A percentile compares a stretch with the other conserved stretches of the same genome.
These are phyloP conservation scores for Ceratobasidium sp. DNA, from an alignment of 1,284 basidiomycete genomes.

Conservation along the genomic window DNA sequence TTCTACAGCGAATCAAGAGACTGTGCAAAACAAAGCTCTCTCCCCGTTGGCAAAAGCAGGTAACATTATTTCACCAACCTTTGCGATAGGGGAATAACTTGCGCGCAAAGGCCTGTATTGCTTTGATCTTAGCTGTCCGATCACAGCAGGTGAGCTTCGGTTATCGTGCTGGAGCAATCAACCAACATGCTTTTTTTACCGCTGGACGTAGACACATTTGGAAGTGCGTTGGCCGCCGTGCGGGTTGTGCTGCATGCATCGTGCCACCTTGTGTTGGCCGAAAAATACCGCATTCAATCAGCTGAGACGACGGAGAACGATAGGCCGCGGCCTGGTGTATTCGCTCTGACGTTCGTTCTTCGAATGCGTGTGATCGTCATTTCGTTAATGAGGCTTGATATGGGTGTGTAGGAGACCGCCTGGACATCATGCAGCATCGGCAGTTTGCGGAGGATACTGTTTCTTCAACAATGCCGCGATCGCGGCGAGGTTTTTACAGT, in stretches of 20 bases:
- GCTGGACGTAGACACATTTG: constrained; percentile 55
- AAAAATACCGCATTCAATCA: constrained; percentile 16
- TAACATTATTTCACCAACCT: constrained; percentile 45
- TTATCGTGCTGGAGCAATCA: neutral
- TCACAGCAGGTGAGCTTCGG: constrained; percentile 53
- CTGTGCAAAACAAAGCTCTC: constrained; percentile 29
- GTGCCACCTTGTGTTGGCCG: constrained; percentile 41
- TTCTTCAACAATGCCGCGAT: constrained; percentile 58
- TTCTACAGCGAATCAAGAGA: constrained; percentile 18
- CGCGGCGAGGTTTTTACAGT: constrained; percentile 54
- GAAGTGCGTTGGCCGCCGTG: constrained; percentile 55
- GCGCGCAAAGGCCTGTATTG: constrained; percentile 55
- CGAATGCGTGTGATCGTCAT: neutral
- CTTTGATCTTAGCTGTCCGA: constrained; percentile 59
- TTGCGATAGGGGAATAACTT: constrained; percentile 17
- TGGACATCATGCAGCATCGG: constrained; percentile 57
- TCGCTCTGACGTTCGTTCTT: constrained; percentile 55
- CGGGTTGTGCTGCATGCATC: constrained; percentile 55
- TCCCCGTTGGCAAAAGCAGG: constrained; percentile 55
- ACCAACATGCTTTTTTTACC: neutral
- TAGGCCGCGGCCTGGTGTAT: constrained; percentile 46
- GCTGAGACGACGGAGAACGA: neutral
- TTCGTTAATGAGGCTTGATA: neutral
- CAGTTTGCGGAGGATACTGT: constrained; percentile 59
- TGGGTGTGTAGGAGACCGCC: constrained; percentile 56